Conservation (phyloP, 2,329 filamentous ascomycete genomes). For the Neofusicoccum laricinum region DNA sequence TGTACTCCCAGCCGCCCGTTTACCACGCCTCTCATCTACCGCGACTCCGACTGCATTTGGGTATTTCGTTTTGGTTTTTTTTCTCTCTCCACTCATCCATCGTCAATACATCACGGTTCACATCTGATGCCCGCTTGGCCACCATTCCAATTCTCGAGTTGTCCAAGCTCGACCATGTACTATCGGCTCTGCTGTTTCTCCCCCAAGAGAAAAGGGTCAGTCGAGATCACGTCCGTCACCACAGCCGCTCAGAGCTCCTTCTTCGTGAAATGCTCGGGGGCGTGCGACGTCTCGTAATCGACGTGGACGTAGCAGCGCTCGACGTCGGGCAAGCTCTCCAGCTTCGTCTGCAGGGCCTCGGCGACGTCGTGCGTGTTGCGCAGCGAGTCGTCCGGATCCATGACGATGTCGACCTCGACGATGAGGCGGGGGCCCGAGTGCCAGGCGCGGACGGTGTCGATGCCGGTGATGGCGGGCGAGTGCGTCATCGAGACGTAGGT, state of each 20-base stretch:
- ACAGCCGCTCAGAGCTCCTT: conserved; percentile 53
- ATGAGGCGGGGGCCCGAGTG: conserved; percentile 85
- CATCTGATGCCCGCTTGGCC: no score
- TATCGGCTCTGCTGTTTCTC: no score
- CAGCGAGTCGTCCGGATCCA: conserved; percentile 72
- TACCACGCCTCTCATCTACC: no score
- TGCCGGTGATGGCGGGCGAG: conserved; percentile 73
- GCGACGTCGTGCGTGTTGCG: conserved; percentile 86
- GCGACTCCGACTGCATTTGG: no score
- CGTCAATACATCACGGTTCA: no score
- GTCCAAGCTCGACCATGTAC: no score
- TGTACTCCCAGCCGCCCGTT: no score
- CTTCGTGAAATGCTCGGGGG: conserved; percentile 77
- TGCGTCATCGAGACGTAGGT: conserved; percentile 91
- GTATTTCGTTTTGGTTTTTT: no score
- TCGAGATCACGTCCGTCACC: background rate
- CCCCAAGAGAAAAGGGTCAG: no score
- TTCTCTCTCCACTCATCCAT: no score
- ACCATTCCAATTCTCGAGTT: no score
- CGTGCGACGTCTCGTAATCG: conserved; percentile 94
- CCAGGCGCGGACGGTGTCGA: conserved; percentile 94
- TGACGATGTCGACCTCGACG: conserved; percentile 94
- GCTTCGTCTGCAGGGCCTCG: conserved; percentile 88
- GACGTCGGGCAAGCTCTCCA: conserved; percentile 87
- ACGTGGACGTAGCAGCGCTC: conserved; percentile 96